phyloP scores from a whole-genome alignment of 495 filamentous ascomycete species.

The Penicillium crystallinum region DNA sequence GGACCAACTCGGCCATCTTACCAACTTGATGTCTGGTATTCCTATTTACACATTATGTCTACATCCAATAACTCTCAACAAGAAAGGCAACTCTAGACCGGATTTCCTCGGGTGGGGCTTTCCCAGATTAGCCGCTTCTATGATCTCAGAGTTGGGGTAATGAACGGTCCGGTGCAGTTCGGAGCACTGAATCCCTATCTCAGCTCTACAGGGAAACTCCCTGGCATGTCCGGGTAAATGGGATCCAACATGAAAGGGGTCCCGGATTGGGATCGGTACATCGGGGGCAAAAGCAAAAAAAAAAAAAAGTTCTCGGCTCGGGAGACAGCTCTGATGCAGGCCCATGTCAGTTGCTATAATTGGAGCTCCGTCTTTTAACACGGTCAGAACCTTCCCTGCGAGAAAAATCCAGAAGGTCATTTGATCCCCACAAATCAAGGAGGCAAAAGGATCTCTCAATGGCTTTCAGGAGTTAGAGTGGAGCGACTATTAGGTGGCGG shows the following conservation, averaged over 20 bases:
- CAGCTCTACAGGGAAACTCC: not conserved
- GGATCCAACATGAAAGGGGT: not conserved
- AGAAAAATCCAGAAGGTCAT: not conserved
- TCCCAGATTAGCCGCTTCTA: not conserved
- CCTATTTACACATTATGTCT: too few species aligned
- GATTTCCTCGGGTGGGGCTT: not conserved
- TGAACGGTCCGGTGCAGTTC: not conserved
- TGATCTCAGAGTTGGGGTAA: not conserved
- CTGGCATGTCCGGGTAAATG: not conserved
- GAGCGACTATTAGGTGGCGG: not conserved
- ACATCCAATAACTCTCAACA: too few species aligned
- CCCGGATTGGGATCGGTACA: not conserved
- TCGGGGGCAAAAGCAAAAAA: not conserved
- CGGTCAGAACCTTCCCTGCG: not conserved
- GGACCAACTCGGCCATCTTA: conserved; percentile 32
- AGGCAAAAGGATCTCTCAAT: not conserved
- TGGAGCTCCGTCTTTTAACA: not conserved
- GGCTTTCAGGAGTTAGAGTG: not conserved
- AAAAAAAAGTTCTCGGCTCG: not conserved
- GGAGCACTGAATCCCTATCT: not conserved
- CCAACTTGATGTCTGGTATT: not conserved
- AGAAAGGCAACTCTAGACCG: not conserved
- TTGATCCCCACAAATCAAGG: not conserved
- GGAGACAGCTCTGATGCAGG: not conserved
- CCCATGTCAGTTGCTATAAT: too few species aligned